Evolutionary conservation across 768 basidiomycete genomes (phyloP).

Genomic region (Astraeus odoratus): DNA sequence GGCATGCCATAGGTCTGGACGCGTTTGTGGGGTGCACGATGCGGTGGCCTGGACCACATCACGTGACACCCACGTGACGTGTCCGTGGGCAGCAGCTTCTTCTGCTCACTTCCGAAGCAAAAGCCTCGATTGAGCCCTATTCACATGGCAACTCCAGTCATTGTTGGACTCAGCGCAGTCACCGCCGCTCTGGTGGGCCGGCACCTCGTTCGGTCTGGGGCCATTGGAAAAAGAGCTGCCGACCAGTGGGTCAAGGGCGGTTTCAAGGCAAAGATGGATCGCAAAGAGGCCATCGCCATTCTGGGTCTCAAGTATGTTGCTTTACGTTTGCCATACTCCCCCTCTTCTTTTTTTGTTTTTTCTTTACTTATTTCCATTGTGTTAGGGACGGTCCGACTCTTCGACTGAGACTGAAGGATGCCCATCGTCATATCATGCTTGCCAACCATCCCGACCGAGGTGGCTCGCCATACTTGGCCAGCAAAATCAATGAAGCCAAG

Average conservation of each 20-base stretch:
- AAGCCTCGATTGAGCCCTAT: neutral
- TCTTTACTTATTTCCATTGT: neutral
- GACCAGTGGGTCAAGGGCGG: constrained; percentile 91
- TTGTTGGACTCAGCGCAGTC: constrained; percentile 72
- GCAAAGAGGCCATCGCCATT: constrained; percentile 86
- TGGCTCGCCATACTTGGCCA: constrained; percentile 95
- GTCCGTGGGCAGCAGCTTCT: neutral
- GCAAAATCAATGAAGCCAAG: constrained; percentile 99
- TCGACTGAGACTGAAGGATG: constrained; percentile 82
- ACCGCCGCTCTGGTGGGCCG: constrained; percentile 72
- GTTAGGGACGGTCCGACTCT: constrained; percentile 74
- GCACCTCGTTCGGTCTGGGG: constrained; percentile 56
- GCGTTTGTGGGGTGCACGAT: too few species aligned
- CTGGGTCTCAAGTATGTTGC: constrained; percentile 82
- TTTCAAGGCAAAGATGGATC: constrained; percentile 94
- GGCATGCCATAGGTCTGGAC: too few species aligned
- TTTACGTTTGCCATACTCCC: neutral
- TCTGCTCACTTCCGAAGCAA: neutral
- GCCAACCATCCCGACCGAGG: constrained; percentile 98
- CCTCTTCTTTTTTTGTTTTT: neutral
- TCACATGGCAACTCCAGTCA: constrained; percentile 69
- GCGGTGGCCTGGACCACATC: too few species aligned
- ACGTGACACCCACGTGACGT: constrained; percentile 11
- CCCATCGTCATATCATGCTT: constrained; percentile 95
- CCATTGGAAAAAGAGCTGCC: constrained; percentile 51